Conservation (phyloP, 208 protist genomes). For the Wallacemonas rigidus region DNA sequence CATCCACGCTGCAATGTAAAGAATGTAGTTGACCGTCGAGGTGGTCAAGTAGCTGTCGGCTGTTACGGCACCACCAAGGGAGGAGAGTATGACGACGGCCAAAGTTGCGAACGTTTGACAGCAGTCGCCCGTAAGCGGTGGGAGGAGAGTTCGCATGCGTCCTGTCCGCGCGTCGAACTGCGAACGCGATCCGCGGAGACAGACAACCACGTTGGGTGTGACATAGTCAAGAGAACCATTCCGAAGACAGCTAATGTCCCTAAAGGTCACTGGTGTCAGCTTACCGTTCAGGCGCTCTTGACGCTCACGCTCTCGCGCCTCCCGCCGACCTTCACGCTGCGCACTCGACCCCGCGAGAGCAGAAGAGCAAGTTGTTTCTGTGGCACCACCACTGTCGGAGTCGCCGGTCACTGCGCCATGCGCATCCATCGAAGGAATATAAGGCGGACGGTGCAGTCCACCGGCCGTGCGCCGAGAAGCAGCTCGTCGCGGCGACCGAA, state of each 20-base stretch:
- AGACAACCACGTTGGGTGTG: conserved; percentile 46
- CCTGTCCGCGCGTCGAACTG: conserved; percentile 78
- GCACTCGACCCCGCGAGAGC: not conserved
- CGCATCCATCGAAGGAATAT: too few relatives aligned
- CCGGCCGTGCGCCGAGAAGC: too few relatives aligned
- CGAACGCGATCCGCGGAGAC: conserved; percentile 72
- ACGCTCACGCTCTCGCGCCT: conserved; percentile 60
- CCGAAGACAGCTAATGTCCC: conserved; percentile 48
- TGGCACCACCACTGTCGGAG: too few relatives aligned
- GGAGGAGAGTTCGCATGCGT: conserved; percentile 51
- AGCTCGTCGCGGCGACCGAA: too few relatives aligned
- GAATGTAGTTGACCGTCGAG: conserved; percentile 85
- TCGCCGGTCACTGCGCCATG: too few relatives aligned
- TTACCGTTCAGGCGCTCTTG: conserved; percentile 53
- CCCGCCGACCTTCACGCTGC: conserved; percentile 10
- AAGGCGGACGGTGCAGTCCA: too few relatives aligned
- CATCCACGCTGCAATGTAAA: conserved; percentile 89
- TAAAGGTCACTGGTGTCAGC: conserved; percentile 67
- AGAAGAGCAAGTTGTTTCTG: not conserved
- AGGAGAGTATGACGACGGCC: conserved; percentile 74
- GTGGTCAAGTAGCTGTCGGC: conserved; percentile 58
- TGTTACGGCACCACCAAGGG: conserved; percentile 66
- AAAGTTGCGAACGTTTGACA: conserved; percentile 89
- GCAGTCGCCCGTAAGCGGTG: conserved; percentile 79
- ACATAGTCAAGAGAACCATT: conserved; percentile 54